Conservation (phyloP, 441 rosid species). For the Erodium chrysanthum region DNA sequence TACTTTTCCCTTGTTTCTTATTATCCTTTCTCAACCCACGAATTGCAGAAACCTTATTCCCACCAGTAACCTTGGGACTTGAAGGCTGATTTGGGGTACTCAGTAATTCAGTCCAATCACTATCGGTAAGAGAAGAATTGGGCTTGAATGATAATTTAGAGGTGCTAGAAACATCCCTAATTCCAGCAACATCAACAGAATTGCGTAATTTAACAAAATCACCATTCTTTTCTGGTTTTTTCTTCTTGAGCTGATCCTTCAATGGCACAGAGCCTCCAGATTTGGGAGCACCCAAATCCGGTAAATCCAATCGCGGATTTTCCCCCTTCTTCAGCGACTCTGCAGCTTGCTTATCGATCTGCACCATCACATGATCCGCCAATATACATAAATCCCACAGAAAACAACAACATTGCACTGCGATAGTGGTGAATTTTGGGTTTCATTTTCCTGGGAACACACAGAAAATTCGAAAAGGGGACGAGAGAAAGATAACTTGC, state of each 20-base stretch:
- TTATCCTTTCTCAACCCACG: conserved; percentile 44
- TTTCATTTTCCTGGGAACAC: conserved; percentile 16
- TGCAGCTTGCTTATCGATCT: conserved; percentile 96
- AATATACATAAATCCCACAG: not conserved
- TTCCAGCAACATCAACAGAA: conserved; percentile 20
- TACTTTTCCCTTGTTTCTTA: conserved; percentile 30
- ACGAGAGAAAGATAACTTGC: conserved; percentile 20
- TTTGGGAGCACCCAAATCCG: conserved; percentile 33
- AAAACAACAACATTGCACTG: not conserved
- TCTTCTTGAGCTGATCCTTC: conserved; percentile 78
- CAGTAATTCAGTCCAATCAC: conserved; percentile 83
- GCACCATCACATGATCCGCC: conserved; percentile 4
- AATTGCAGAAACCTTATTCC: conserved; percentile 34
- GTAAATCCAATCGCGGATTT: conserved; percentile 41
- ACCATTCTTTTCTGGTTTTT: conserved; percentile 32
- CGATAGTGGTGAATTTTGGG: not conserved
- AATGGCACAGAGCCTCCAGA: conserved; percentile 47
- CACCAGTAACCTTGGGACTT: conserved; percentile 23
- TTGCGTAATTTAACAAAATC: conserved; percentile 34
- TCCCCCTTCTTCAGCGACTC: conserved; percentile 78
- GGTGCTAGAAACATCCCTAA: conserved; percentile 26
- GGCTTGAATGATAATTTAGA: conserved; percentile 25
- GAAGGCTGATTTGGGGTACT: conserved; percentile 38
- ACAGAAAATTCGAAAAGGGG: not conserved
- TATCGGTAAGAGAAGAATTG: conserved; percentile 48